phyloP scores from a whole-genome alignment of 805 yeast species.

The Alloascoidea africana region DNA sequence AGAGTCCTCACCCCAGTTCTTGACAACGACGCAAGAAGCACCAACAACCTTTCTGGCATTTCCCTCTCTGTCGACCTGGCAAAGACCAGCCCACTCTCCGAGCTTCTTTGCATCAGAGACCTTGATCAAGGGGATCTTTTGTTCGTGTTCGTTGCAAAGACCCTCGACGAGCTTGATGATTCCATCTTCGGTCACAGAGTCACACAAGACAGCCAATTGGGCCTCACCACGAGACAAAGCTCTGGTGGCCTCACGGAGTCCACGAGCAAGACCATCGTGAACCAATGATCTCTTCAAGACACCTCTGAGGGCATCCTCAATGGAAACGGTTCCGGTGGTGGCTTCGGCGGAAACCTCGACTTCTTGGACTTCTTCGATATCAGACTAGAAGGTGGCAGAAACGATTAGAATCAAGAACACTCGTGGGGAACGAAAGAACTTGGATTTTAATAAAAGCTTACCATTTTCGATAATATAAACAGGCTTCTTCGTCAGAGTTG shows the following conservation, averaged over 20 bases:
- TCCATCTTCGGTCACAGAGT: constrained; percentile 95
- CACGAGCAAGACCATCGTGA: constrained; percentile 99
- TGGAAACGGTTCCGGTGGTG: constrained; percentile 77
- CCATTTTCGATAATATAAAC: neutral
- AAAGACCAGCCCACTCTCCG: constrained; percentile 99
- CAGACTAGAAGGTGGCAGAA: constrained; percentile 42
- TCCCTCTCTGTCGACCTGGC: constrained; percentile 99
- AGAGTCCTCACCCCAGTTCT: constrained; percentile 99
- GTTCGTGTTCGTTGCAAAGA: constrained; percentile 94
- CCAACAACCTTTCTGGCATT: constrained; percentile 99
- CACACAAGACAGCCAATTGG: constrained; percentile 93
- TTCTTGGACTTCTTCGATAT: constrained; percentile 81
- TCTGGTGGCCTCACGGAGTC: constrained; percentile 99
- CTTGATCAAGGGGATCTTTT: constrained; percentile 95
- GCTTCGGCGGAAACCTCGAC: constrained; percentile 69
- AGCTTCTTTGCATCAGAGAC: constrained; percentile 98
- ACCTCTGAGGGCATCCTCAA: constrained; percentile 96
- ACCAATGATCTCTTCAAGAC: constrained; percentile 96
- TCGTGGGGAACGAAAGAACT: neutral
- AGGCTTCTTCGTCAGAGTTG: constrained; percentile 1
- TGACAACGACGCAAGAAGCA: constrained; percentile 98
- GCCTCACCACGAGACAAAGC: constrained; percentile 97
- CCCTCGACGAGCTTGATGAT: constrained; percentile 98
- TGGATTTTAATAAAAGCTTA: neutral
- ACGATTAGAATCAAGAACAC: constrained; percentile 13